Percentiles rank a stretch among this genome's conserved stretches.
These are phyloP conservation scores for Fusarium keratoplasticum DNA, from an alignment of 2,329 filamentous ascomycete genomes.

Conservation along the genomic window DNA sequence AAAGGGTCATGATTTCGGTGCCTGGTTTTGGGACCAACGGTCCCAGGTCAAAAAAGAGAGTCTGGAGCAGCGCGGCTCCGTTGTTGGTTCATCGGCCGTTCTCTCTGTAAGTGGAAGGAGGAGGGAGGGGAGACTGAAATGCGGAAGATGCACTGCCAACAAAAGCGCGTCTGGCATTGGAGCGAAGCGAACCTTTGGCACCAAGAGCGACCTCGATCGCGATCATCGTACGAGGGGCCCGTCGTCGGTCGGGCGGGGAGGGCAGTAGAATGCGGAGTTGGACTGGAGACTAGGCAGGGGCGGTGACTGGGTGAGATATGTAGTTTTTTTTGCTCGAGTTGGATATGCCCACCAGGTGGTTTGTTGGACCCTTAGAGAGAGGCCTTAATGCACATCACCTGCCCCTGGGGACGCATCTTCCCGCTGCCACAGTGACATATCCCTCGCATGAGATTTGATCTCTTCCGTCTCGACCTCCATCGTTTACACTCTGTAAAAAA, in stretches of 20 bases:
- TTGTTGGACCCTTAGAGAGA: not conserved
- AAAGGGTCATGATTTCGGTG: not conserved
- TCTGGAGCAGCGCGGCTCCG: not conserved
- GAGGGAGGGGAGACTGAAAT: not conserved
- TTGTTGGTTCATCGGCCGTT: not conserved
- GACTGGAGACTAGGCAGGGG: not conserved
- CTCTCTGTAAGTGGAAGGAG: not conserved
- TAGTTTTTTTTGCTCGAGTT: not conserved
- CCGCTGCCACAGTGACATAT: conserved; percentile 28
- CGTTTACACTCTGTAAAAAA: not conserved
- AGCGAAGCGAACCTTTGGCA: not conserved
- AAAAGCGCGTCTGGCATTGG: not conserved
- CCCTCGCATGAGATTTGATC: conserved; percentile 15
- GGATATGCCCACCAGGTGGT: not conserved
- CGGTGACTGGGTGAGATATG: not conserved
- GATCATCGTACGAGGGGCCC: not conserved
- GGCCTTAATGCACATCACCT: not conserved
- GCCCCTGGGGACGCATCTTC: not conserved
- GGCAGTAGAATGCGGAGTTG: not conserved
- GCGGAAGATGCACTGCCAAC: conserved; percentile 17
- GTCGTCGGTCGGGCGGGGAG: not conserved
- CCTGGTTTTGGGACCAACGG: not conserved
- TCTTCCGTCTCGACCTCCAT: not conserved
- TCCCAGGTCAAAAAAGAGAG: not conserved
- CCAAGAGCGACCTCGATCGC: not conserved